Conservation (phyloP, 176 grass and related monocot genomes). For the Chrysopogon serrulatus region DNA sequence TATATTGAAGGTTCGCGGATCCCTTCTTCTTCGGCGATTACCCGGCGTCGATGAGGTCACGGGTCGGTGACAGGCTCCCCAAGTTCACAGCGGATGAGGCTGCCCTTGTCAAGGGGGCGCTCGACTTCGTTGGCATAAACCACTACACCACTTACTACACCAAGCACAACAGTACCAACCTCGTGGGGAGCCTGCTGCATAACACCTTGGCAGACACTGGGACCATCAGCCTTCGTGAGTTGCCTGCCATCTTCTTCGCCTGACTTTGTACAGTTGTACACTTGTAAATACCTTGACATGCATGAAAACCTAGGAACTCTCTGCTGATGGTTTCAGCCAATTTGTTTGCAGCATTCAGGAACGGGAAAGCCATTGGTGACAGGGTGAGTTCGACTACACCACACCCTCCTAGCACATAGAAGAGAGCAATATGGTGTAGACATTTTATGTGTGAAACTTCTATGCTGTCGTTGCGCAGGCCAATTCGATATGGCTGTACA, state of each 20-base stretch:
- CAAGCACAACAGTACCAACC: slow-evolving; percentile 49
- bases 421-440: not conserved
- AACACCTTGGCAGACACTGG: slow-evolving; percentile 80
- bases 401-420: not conserved
- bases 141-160: slow-evolving; percentile 96
- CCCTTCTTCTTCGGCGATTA: slow-evolving; percentile 97
- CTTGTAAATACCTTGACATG: not conserved
- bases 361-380: slow-evolving; percentile 58
- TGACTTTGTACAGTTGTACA: not conserved
- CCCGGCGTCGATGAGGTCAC: slow-evolving; percentile 63
- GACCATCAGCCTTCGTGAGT: slow-evolving; percentile 74
- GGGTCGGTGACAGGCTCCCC: slow-evolving; percentile 64
- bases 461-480: slow-evolving; percentile 37
- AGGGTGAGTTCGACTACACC: slow-evolving; percentile 31
- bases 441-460: not conserved
- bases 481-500: slow-evolving; percentile 84
- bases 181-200: slow-evolving; percentile 45
- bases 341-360: slow-evolving; percentile 66
- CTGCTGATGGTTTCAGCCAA: not conserved
- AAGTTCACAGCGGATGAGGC: slow-evolving; percentile 63
- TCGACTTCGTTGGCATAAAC: slow-evolving; percentile 98
- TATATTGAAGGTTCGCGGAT: slow-evolving; percentile 69
- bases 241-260: not conserved
- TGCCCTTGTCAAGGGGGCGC: slow-evolving; percentile 62
- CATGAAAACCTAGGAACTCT: not conserved